phyloP scores from a whole-genome alignment of 495 filamentous ascomycete species.

The Aspergillus cavernicola region DNA sequence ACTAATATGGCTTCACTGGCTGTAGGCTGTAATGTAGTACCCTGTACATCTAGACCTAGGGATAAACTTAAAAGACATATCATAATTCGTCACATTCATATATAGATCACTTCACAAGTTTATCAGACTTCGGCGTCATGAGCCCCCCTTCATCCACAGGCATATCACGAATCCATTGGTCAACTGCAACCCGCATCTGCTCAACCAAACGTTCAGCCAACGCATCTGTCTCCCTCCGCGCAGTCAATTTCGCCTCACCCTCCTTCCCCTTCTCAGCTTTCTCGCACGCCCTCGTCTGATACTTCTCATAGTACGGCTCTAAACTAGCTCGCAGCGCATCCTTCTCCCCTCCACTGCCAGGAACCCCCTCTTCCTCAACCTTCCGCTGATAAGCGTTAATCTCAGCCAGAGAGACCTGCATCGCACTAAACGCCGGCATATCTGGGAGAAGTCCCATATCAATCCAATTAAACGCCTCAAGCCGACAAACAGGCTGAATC shows the following conservation, averaged over 20 bases:
- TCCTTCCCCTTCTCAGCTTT: neutral
- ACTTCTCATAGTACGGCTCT: neutral
- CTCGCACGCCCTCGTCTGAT: no score
- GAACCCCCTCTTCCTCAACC: neutral
- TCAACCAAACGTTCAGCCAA: neutral
- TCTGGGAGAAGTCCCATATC: slow-evolving; percentile 20
- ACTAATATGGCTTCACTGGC: no score
- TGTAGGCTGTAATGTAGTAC: no score
- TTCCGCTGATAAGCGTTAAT: slow-evolving; percentile 9
- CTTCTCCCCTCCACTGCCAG: neutral
- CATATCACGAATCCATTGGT: neutral
- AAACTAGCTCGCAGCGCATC: neutral
- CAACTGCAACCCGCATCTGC: slow-evolving; percentile 1
- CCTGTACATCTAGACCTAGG: no score
- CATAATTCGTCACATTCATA: no score
- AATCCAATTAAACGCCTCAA: slow-evolving; percentile 25
- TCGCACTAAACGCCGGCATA: slow-evolving; percentile 19
- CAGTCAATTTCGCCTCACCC: neutral
- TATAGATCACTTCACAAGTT: no score
- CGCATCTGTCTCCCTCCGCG: neutral
- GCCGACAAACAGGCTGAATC: slow-evolving; percentile 13
- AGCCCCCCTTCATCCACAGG: no score
- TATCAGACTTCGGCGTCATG: no score
- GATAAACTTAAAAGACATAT: no score
- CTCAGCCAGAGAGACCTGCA: slow-evolving; percentile 18